Evolutionary conservation across 1,139 yeast genomes (phyloP), one percentile per base, ranked within the genome.

Genomic region (Suhomyces taliae): DNA sequence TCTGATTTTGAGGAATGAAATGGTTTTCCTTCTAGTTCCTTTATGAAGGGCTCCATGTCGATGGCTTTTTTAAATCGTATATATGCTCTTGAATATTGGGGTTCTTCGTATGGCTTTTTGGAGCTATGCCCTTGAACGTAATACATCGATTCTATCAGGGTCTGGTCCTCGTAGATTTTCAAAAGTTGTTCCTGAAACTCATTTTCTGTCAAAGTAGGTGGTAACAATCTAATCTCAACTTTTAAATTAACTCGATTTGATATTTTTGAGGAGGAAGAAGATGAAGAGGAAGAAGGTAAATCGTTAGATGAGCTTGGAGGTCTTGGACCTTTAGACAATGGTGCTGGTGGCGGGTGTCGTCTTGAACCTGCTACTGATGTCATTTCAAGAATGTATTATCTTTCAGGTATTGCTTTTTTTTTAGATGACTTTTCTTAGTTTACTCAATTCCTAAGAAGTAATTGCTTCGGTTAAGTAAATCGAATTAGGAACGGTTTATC

Each of bases 91-190:
- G 71, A 66, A 48, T 64, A 66, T 6, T 51, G 47, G 0, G 71
- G 71, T 10, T 55, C 41, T 45, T 65, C 69, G 43, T 56, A 66
- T 7, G 66, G 64, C 11, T 55, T 60, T 1, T 37, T 43, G 0
- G 74, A 56, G 29, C 59, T 56, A 9, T 55, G 53, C 3, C 79
- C 79, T 31, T 56, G 54, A 3, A 69, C 69, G 52, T 64, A 74
- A 52, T 72, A 70, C 34, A 43, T 44, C n/a, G 57, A 53, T 7
- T 51, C 48, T 27, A 62, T 53, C 7, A 52, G 51, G 7, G 47
- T 44, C 19, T 50, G 47, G 33, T 57, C 54, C 8, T 53, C 41
- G 49, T 46, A 53, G 47, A 53, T 53, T 3, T 43, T 44, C 7
- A 53, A 37, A 6, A 64, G 51, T 38, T 59, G 55, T 4, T 49